Evolutionary conservation across 139 green algal species (phyloP).

Genomic region (Closterium sp.): DNA sequence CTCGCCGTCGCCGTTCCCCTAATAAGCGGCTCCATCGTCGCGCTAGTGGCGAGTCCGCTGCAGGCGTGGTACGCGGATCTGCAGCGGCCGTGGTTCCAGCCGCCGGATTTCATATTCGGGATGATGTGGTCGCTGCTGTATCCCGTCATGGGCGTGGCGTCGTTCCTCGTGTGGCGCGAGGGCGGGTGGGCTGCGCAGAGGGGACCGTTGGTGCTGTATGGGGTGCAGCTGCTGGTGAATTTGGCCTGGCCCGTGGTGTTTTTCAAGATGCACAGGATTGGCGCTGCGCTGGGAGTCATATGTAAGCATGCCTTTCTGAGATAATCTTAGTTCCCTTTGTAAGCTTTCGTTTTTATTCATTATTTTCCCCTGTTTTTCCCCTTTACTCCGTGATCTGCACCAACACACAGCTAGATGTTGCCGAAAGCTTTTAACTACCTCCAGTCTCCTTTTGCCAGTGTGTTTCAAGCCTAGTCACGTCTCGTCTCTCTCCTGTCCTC

Average conservation of each 20-base stretch:
- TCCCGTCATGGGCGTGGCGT: constrained; percentile 23
- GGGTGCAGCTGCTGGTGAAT: constrained; percentile 34
- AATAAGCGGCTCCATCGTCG: neutral
- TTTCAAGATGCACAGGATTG: constrained; percentile 16
- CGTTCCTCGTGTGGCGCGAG: constrained; percentile 25
- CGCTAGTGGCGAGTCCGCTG: neutral
- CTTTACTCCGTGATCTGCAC: neutral
- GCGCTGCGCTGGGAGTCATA: constrained; percentile 5
- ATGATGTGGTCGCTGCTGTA: constrained; percentile 34
- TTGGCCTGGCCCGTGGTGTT: constrained; percentile 32
- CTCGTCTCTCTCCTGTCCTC: neutral
- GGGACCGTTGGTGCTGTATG: constrained; percentile 27
- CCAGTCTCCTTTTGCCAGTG: too few relatives aligned
- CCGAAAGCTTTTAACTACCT: neutral
- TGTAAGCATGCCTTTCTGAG: constrained; percentile 14
- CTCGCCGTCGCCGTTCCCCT: constrained; percentile 19
- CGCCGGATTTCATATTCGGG: constrained; percentile 22
- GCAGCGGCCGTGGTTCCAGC: constrained; percentile 34
- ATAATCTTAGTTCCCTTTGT: too few relatives aligned
- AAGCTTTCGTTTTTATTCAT: too few relatives aligned
- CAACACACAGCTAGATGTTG: neutral
- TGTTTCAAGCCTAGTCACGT: too few relatives aligned
- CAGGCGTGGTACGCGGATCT: constrained; percentile 31
- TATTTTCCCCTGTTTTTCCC: neutral
- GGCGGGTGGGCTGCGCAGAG: constrained; percentile 9